Percentiles rank a stretch among this genome's conserved stretches.
Evolutionary conservation across 1,139 yeast genomes (phyloP).

Genomic region (Saccharomyces hybrid): DNA sequence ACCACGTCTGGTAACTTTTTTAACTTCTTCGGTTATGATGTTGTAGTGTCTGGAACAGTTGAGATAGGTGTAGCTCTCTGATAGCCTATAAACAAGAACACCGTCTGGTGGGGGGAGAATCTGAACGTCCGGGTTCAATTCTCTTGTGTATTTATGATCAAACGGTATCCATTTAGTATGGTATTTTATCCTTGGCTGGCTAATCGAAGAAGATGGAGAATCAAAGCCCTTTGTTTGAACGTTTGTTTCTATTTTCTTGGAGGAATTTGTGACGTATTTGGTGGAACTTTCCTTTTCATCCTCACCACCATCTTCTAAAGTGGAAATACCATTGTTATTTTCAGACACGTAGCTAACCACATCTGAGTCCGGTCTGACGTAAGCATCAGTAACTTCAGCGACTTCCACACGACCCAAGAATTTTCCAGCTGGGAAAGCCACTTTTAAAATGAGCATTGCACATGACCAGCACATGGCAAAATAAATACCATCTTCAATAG

Average conservation of each 20-base stretch:
- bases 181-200: constrained; percentile 33
- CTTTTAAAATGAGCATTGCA: constrained; percentile 62
- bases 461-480: constrained; percentile 81
- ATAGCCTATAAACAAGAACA: constrained; percentile 74
- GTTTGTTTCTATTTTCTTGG: constrained; percentile 1
- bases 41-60: constrained; percentile 73
- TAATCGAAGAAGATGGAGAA: neutral
- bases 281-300: neutral
- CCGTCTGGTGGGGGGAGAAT: constrained; percentile 85
- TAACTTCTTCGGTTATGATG: constrained; percentile 58
- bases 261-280: neutral
- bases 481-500: constrained; percentile 85
- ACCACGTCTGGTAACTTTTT: constrained; percentile 54
- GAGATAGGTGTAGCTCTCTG: constrained; percentile 75
- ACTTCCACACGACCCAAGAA: constrained; percentile 72
- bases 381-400: constrained; percentile 61
- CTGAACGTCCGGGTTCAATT: constrained; percentile 49
- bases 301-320: neutral
- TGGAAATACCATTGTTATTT: neutral
- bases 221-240: constrained; percentile 1
- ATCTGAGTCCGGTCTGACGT: constrained; percentile 28
- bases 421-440: constrained; percentile 74
- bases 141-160: constrained; percentile 36
- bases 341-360: constrained; percentile 4
- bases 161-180: constrained; percentile 80